Evolutionary conservation across 2,329 filamentous ascomycete genomes (phyloP).

Genomic region (Chrysosporium keratinophilum): DNA sequence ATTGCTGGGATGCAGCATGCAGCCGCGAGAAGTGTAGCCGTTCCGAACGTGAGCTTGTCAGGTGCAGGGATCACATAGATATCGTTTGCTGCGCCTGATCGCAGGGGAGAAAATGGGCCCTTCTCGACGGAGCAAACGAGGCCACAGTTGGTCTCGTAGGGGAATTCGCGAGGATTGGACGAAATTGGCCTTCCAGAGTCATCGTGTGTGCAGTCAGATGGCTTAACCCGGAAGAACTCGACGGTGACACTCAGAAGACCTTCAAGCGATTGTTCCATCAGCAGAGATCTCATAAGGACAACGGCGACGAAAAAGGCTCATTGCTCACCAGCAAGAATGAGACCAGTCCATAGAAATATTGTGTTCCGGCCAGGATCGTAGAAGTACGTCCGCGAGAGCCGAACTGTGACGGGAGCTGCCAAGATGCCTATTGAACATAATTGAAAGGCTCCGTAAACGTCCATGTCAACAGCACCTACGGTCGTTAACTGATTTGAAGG

Average conservation of each 20-base stretch:
- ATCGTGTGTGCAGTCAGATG: slow-evolving; percentile 37
- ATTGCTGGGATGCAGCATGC: slow-evolving; percentile 57
- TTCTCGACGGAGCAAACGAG: slow-evolving; percentile 38
- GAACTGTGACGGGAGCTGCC: slow-evolving; percentile 52
- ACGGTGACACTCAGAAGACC: slow-evolving; percentile 49
- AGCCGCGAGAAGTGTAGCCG: slow-evolving; percentile 51
- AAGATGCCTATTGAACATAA: slow-evolving; percentile 56
- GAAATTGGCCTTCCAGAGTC: slow-evolving; percentile 32
- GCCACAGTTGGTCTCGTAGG: slow-evolving; percentile 39
- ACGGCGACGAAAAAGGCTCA: not conserved
- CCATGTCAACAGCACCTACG: slow-evolving; percentile 55
- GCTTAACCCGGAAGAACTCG: slow-evolving; percentile 50
- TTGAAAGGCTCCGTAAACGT: slow-evolving; percentile 58
- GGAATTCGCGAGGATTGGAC: slow-evolving; percentile 33
- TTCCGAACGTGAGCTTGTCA: slow-evolving; percentile 45
- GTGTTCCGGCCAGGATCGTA: slow-evolving; percentile 52
- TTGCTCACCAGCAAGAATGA: slow-evolving; percentile 49
- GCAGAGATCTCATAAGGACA: no score
- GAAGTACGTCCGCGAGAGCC: slow-evolving; percentile 54
- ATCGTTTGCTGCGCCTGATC: slow-evolving; percentile 47
- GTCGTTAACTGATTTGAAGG: not conserved
- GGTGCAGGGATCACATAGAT: slow-evolving; percentile 55
- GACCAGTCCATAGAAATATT: slow-evolving; percentile 55
- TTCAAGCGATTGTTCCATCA: no score
- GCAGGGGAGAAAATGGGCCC: slow-evolving; percentile 47